Evolutionary conservation across 2,329 filamentous ascomycete species (phyloP), one percentile per base, ranked within the genome.

Genomic region (Xylariaceae sp.): DNA sequence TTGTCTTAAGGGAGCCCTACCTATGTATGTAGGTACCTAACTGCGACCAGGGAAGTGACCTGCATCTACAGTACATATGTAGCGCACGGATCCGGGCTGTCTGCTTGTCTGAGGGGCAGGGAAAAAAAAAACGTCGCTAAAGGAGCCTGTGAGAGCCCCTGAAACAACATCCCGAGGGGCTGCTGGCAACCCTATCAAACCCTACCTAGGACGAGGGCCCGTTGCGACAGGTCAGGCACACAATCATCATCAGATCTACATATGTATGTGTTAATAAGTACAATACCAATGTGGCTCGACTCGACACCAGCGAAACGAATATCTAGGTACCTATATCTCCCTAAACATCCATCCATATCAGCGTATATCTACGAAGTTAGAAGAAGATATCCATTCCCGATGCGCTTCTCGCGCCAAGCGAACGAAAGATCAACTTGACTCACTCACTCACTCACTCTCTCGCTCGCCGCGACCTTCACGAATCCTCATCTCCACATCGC

Each of bases 171-270:
- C 45, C 45, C 45, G 18, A 29, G 32, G n/a, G 21, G 19, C 26
- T 23, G 20, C 16, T 40, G 40, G 45, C 29, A 48, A 48, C 45
- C 45, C 26, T 40, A 48, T 37, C 45, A 48, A 48, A 48, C 45
- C 45, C 45, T 48, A 48, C n/a, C n/a, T n/a, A n/a, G n/a, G 40
- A 32, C 19, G 18, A 16, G 20, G 45, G n/a, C 45, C 45, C 40
- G 45, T 48, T 48, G 20, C 45, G 7, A 46, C 23, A 20, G 7
- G 4, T 26, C 4, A n/a, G n/a, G n/a, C n/a, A n/a, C n/a, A n/a
- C n/a, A n/a, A n/a, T n/a, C n/a, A n/a, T n/a, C n/a, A n/a, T n/a
- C n/a, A n/a, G n/a, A n/a, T n/a, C n/a, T n/a, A 9, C 23, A 9
- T 26, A 26, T 23, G 43, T 44, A 23, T 16, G 43, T 20, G 20